Evolutionary conservation across 148 eudicot genomes (phyloP), one percentile per base, ranked within the genome.

Genomic region (Fallopia convolvulus): DNA sequence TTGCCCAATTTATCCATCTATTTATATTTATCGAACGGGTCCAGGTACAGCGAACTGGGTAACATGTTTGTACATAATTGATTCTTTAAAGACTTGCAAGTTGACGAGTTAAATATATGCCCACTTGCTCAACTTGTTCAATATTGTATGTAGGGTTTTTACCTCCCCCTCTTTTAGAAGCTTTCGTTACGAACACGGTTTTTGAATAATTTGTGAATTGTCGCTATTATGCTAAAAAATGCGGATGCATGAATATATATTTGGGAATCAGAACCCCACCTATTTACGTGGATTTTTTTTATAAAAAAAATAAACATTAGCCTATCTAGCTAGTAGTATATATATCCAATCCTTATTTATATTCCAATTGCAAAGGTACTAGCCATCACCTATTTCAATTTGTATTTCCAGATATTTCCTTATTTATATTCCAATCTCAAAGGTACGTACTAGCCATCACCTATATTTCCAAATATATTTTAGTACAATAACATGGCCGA

Each of bases 111-210:
- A 33, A 33, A 66, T 1, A 14, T 6, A 68, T 68, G 44, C 72
- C 72, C 72, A 68, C 72, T 68, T 68, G 72, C 5, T 68, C 72
- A 36, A 68, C 72, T 68, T 68, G 72, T 5, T 7, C 42, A 68
- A 36, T 15, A 7, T 68, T 33, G 10, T 20, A 7, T 8, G 8
- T 2, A 4, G 3, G 10, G 1, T 10, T 5, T 21, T 56, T 21
- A 20, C 6, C 13, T 36, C 9, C 0, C 36, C 14, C 4, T 39
- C 32, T 36, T 66, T 33, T n/a, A 5, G 18, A 32, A 66, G 8
- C 33, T 36, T 68, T 68, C 72, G n/a, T 68, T 68, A 68, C 72
- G 18, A 33, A 68, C 44, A 36, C 72, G 46, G 20, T 68, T 68
- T 68, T 68, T 30, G 15, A 26, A 23, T 61, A 14, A 11, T 21